These are phyloP conservation scores for Polytrichum formosum DNA, from an alignment of 225 moss, liverwort and hornwort genomes.

Conservation along the genomic window DNA sequence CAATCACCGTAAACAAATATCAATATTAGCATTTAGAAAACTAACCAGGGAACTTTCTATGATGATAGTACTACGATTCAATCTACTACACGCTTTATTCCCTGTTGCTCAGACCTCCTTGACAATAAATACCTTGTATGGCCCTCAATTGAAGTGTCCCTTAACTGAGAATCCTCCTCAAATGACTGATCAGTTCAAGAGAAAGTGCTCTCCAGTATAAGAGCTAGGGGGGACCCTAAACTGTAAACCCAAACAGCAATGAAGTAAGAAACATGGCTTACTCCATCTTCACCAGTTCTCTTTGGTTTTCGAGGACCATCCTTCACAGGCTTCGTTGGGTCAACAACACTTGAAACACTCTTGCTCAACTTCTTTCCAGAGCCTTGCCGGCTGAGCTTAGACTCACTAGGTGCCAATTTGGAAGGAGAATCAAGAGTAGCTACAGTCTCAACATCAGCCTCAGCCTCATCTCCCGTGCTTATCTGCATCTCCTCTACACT, in stretches of 20 bases:
- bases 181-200: no score
- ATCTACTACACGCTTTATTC: no score
- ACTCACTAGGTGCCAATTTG: constrained; percentile 40
- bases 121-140: no score
- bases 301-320: constrained; percentile 50
- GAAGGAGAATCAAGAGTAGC: constrained; percentile 32
- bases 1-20: neutral
- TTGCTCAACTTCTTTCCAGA: constrained; percentile 54
- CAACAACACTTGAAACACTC: constrained; percentile 39
- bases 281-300: constrained; percentile 94
- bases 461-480: constrained; percentile 26
- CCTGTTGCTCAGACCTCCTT: no score
- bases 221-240: no score
- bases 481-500: constrained; percentile 29
- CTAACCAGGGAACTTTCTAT: no score
- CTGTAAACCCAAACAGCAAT: no score
- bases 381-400: constrained; percentile 46
- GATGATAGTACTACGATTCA: no score
- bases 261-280: constrained; percentile 35
- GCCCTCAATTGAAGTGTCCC: no score
- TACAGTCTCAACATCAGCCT: constrained; percentile 24
- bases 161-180: no score
- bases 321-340: constrained; percentile 42
- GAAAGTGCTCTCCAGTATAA: no score
- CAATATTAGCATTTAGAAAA: neutral